Evolutionary conservation across 2,329 filamentous ascomycete genomes (phyloP).

Genomic region (Cercospora sesami): DNA sequence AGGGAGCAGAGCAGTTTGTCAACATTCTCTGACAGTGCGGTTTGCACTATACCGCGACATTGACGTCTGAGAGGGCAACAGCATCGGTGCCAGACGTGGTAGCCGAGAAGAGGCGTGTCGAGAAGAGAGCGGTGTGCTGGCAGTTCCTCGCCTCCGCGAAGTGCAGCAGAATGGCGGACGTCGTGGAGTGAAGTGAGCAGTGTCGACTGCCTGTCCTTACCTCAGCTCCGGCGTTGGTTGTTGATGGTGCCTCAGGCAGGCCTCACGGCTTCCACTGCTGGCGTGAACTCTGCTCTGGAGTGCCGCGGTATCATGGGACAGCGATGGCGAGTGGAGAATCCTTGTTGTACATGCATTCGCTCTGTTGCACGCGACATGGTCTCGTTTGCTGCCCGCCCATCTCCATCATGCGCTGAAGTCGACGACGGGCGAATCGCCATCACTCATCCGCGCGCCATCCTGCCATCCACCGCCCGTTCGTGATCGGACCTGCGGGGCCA

Average conservation of each 20-base stretch:
- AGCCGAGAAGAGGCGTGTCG: not conserved
- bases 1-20: not conserved
- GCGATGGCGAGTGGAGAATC: constrained; percentile 7
- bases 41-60: not conserved
- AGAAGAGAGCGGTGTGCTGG: not conserved
- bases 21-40: not conserved
- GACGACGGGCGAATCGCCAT: not conserved
- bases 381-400: not conserved
- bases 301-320: constrained; percentile 3
- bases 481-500: not conserved
- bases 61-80: not conserved
- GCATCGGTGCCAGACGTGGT: not conserved
- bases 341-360: constrained; percentile 2
- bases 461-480: not conserved
- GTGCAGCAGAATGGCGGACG: not conserved
- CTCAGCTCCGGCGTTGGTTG: not conserved
- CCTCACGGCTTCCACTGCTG: not conserved
- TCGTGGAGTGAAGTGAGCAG: not conserved
- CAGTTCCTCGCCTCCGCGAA: not conserved
- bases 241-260: not conserved
- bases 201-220: not conserved
- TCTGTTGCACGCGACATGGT: constrained; percentile 12
- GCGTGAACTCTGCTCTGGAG: not conserved
- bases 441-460: not conserved
- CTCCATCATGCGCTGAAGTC: constrained; percentile 1